Evolutionary conservation across 2,329 filamentous ascomycete genomes (phyloP), one percentile per base, ranked within the genome.

Genomic region (Fusarium metavorans): DNA sequence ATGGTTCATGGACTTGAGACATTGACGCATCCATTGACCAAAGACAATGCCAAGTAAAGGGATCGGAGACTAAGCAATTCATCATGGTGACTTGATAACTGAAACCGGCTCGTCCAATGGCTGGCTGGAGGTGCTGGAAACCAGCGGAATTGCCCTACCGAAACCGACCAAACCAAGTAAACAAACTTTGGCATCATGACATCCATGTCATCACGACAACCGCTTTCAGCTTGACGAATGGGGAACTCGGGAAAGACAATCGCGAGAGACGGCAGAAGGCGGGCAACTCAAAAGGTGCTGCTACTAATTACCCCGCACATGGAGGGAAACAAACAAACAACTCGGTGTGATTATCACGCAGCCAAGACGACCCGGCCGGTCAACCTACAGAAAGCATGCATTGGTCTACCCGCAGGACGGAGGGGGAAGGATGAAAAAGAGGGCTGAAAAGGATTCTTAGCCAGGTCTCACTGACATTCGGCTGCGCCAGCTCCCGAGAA

Each of bases 141-240:
- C 58, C 60, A 66, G 48, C 58, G 37, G 68, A 34, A 43, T 63
- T 20, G 52, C 5, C 13, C 35, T 66, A 58, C 57, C 50, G 71
- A 30, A 39, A 72, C 20, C 72, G 48, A 35, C 60, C 41, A 56
- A 39, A 37, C 41, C 34, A 64, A 63, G 69, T 75, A 75, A 75
- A 74, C 66, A 75, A 67, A 75, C 59, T 48, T 54, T 54, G 34
- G 58, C 45, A 67, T 75, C 68, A 75, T 75, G 66, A 64, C 58
- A 62, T 60, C 34, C 37, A 75, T 70, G 54, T 54, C 48, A 64
- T 70, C 54, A 75, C 61, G 56, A 63, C 50, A 74, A 66, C 45
- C 25, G 43, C 20, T 43, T 32, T 43, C 18, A 32, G 27, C 16
- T 2, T 20, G 62, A 43, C 76, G 61, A 77, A 78, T 77, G 16